Evolutionary conservation across 352 stramenopile genomes (phyloP).

Genomic region (Phytopythium oedochilum): DNA sequence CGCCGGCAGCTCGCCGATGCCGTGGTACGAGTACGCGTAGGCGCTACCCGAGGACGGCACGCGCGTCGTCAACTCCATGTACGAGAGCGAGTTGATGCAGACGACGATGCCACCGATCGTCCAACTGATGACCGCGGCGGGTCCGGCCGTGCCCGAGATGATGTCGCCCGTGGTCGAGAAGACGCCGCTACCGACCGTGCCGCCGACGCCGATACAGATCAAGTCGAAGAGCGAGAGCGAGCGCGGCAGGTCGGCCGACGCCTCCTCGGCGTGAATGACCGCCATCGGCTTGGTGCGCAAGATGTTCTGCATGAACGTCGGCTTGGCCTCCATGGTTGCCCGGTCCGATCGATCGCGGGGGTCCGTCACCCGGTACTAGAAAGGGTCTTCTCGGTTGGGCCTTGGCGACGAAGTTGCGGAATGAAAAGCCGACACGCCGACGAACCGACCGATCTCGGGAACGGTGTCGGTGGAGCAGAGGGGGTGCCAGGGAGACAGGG

Average conservation of each 20-base stretch:
- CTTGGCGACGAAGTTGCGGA: not conserved
- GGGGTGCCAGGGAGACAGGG: not conserved
- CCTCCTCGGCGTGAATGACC: constrained; percentile 46
- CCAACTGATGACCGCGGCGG: constrained; percentile 80
- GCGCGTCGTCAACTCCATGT: constrained; percentile 74
- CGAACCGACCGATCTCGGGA: not conserved
- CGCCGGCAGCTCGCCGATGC: constrained; percentile 84
- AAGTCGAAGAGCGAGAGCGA: constrained; percentile 72
- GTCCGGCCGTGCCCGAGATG: constrained; percentile 72
- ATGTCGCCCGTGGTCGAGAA: constrained; percentile 39
- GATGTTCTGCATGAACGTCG: constrained; percentile 26
- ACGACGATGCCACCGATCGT: constrained; percentile 76
- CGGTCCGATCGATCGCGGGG: no score
- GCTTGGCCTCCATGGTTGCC: constrained; percentile 19
- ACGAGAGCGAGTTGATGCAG: constrained; percentile 74
- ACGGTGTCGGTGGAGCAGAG: not conserved
- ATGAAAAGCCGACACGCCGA: not conserved
- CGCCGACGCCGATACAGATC: constrained; percentile 78
- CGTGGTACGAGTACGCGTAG: constrained; percentile 88
- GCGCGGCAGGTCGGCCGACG: constrained; percentile 31
- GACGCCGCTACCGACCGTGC: constrained; percentile 50
- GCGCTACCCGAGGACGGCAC: constrained; percentile 80
- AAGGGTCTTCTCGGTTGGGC: no score
- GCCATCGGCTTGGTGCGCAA: constrained; percentile 42
- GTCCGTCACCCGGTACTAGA: no score